These are phyloP conservation scores for Citrus hindsii DNA, from an alignment of 345 rosid genomes.

Conservation along the genomic window DNA sequence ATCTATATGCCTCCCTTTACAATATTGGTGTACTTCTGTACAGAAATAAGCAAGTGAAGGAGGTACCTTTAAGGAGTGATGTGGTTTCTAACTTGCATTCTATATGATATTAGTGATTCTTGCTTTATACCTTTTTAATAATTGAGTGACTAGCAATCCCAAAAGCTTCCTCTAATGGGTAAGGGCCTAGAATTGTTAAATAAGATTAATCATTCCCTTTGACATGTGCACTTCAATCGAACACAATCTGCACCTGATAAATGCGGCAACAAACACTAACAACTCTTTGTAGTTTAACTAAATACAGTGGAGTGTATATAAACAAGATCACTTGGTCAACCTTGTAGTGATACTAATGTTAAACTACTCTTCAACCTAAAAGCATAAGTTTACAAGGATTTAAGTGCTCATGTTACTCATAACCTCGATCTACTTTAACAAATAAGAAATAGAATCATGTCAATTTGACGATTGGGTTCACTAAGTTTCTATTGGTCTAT, in stretches of 20 bases:
- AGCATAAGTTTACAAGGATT: neutral
- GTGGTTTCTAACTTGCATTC: constrained; percentile 7
- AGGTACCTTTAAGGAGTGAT: constrained; percentile 44
- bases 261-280: neutral
- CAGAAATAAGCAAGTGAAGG: constrained; percentile 56
- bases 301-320: neutral
- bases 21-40: constrained; percentile 61
- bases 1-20: constrained; percentile 53
- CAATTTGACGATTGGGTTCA: neutral
- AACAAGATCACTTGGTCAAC: neutral
- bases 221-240: neutral
- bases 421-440: neutral
- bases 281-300: neutral
- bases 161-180: neutral
- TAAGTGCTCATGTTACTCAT: neutral
- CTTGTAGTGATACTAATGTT: neutral
- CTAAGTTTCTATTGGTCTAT: neutral
- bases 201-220: neutral
- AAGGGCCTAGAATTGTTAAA: neutral
- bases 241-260: neutral
- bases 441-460: neutral
- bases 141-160: neutral
- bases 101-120: neutral
- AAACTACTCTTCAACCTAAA: neutral
- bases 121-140: no score